Percentiles rank a stretch among this genome's conserved stretches.
phyloP scores from a whole-genome alignment of 1,139 yeast species.

The Suhomyces choctaworum region DNA sequence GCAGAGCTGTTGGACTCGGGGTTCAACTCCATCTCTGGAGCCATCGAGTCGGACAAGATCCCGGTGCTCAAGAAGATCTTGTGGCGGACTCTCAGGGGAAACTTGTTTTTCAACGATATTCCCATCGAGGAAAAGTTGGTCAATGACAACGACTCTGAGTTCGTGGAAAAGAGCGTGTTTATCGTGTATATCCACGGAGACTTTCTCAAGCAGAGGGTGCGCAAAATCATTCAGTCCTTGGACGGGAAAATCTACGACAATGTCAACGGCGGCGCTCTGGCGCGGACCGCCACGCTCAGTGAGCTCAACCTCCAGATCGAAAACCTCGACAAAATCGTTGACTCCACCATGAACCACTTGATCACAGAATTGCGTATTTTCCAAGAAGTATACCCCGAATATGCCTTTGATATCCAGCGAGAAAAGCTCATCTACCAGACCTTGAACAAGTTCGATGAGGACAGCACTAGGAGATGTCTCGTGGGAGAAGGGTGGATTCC shows the following conservation, averaged over 20 bases:
- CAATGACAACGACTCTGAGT: conserved; percentile 43
- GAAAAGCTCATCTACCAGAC: conserved; percentile 77
- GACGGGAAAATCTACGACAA: conserved; percentile 74
- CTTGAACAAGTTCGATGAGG: conserved; percentile 80
- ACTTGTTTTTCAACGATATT: conserved; percentile 49
- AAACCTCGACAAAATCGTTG: conserved; percentile 58
- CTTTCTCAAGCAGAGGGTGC: conserved; percentile 63
- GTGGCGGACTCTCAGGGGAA: conserved; percentile 59
- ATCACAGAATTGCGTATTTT: conserved; percentile 71
- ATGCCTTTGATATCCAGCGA: conserved; percentile 50
- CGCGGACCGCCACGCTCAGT: conserved; percentile 54
- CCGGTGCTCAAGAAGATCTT: conserved; percentile 51
- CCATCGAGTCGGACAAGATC: conserved; percentile 45
- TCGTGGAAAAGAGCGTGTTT: conserved; percentile 69
- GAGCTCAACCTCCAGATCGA: conserved; percentile 58
- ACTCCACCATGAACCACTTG: conserved; percentile 68
- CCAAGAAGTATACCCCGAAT: conserved; percentile 50
- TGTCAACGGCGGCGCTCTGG: conserved; percentile 55
- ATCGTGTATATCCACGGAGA: conserved; percentile 89
- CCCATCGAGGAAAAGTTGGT: conserved; percentile 45
- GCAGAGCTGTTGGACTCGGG: conserved; percentile 48
- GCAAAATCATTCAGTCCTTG: conserved; percentile 75
- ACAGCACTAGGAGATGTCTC: conserved; percentile 78
- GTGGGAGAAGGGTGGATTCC: conserved; percentile 99
- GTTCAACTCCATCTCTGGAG: conserved; percentile 52